A percentile compares a stretch with the other conserved stretches of the same genome.
phyloP scores from a whole-genome alignment of 495 filamentous ascomycete genomes.

The Talaromyces thailandensis region DNA sequence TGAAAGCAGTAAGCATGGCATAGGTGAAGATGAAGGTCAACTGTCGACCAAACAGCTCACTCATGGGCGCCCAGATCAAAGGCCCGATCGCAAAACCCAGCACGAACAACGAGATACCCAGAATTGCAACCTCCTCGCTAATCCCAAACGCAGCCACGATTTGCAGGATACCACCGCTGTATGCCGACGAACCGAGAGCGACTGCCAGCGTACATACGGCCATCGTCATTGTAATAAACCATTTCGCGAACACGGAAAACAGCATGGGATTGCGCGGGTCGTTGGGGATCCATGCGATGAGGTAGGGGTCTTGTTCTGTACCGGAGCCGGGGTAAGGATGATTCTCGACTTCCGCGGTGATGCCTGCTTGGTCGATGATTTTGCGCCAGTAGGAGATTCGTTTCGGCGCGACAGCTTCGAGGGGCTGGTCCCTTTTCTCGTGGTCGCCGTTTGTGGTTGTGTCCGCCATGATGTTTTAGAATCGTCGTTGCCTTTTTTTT shows the following conservation, averaged over 20 bases:
- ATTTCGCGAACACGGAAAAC: conserved; percentile 55
- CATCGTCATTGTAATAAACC: conserved; percentile 56
- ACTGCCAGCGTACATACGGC: conserved; percentile 65
- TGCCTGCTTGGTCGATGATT: conserved; percentile 42
- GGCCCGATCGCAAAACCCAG: conserved; percentile 62
- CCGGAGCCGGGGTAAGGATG: conserved; percentile 59
- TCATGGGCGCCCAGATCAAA: conserved; percentile 57
- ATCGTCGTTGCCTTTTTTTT: neutral
- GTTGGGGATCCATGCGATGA: conserved; percentile 63
- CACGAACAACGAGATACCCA: conserved; percentile 68
- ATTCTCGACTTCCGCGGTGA: conserved; percentile 48
- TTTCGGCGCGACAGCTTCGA: conserved; percentile 19
- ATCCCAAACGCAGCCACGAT: conserved; percentile 52
- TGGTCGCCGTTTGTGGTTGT: too few relatives aligned
- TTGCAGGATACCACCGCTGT: conserved; percentile 58
- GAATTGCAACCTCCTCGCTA: conserved; percentile 48
- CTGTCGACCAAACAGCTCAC: conserved; percentile 67
- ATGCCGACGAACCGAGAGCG: conserved; percentile 69
- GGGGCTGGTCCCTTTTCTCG: neutral
- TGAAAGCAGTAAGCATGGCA: conserved; percentile 57
- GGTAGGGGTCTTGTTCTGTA: conserved; percentile 64
- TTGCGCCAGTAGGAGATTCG: conserved; percentile 36
- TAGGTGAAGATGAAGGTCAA: conserved; percentile 59
- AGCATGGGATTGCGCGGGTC: conserved; percentile 66
- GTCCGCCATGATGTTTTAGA: neutral